A percentile compares a stretch with the other conserved stretches of the same genome.
These are phyloP conservation scores for Yamadazyma kanchanaburiensis DNA, from an alignment of 1,139 yeast species.

Conservation along the genomic window DNA sequence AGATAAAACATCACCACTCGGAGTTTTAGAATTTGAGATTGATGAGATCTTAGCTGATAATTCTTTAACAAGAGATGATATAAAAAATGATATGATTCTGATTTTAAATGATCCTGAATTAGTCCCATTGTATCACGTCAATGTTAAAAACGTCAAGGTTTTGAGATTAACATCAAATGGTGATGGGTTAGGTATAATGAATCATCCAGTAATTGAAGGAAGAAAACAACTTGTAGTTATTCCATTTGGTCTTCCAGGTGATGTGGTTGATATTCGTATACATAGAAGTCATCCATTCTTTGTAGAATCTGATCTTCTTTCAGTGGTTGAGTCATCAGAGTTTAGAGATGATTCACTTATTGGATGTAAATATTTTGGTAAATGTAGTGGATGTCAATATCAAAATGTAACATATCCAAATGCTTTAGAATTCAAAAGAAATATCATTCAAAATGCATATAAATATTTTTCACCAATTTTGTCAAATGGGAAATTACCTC, in stretches of 20 bases:
- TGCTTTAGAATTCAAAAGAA: constrained; percentile 69
- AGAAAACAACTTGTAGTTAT: constrained; percentile 51
- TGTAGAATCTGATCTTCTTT: constrained; percentile 71
- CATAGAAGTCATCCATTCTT: constrained; percentile 76
- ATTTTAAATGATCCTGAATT: constrained; percentile 59
- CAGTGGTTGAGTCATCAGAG: constrained; percentile 43
- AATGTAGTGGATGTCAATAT: constrained; percentile 84
- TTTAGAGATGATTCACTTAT: constrained; percentile 51
- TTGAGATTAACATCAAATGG: constrained; percentile 70
- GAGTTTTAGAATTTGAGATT: constrained; percentile 76
- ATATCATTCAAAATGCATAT: constrained; percentile 80
- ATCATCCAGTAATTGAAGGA: constrained; percentile 49
- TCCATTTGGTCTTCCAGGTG: constrained; percentile 91
- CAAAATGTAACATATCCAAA: constrained; percentile 72
- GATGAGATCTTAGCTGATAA: constrained; percentile 49
- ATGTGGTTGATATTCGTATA: constrained; percentile 62
- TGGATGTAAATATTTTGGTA: constrained; percentile 43
- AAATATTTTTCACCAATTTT: constrained; percentile 62
- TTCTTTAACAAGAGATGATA: constrained; percentile 41
- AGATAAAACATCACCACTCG: constrained; percentile 79
- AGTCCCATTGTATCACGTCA: constrained; percentile 55
- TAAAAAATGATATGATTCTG: constrained; percentile 60
- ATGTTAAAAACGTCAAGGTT: constrained; percentile 56
- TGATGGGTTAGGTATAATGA: constrained; percentile 65
- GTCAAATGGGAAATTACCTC: constrained; percentile 50